Percentiles rank a stretch among this genome's conserved stretches.
These are phyloP conservation scores for Fraxinus platypoda DNA, from an alignment of 305 asterid species.

Conservation along the genomic window DNA sequence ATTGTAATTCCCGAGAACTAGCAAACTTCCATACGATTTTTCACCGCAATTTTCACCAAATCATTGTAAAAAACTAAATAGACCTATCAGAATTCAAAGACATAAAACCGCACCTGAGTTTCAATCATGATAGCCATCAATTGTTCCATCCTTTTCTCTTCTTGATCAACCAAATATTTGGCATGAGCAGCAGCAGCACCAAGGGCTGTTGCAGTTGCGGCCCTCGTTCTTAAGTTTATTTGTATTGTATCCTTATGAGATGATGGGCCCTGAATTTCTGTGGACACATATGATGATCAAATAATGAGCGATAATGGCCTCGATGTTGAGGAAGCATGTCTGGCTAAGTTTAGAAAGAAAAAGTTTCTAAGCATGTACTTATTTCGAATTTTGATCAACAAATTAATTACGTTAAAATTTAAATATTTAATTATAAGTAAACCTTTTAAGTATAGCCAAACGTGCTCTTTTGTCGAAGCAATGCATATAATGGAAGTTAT, in stretches of 20 bases:
- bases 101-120: conserved; percentile 54
- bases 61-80: not conserved
- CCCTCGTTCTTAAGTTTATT: conserved; percentile 68
- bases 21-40: not conserved
- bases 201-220: conserved; percentile 85
- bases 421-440: not conserved
- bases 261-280: conserved; percentile 42
- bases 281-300: conserved; percentile 15
- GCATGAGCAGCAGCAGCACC: conserved; percentile 95
- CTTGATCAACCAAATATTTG: conserved; percentile 82
- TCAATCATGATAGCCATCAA: conserved; percentile 66
- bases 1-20: not conserved
- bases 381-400: not conserved
- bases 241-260: conserved; percentile 54
- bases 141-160: conserved; percentile 81
- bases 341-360: not conserved
- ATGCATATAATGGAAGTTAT: not conserved
- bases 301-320: not conserved
- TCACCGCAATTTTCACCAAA: not conserved
- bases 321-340: not conserved
- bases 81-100: not conserved
- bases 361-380: not conserved
- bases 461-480: not conserved
- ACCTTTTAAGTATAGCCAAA: not conserved
- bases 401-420: not conserved